These are phyloP conservation scores for Westerdykella aurantiaca DNA, from an alignment of 2,329 filamentous ascomycete genomes.

Conservation along the genomic window DNA sequence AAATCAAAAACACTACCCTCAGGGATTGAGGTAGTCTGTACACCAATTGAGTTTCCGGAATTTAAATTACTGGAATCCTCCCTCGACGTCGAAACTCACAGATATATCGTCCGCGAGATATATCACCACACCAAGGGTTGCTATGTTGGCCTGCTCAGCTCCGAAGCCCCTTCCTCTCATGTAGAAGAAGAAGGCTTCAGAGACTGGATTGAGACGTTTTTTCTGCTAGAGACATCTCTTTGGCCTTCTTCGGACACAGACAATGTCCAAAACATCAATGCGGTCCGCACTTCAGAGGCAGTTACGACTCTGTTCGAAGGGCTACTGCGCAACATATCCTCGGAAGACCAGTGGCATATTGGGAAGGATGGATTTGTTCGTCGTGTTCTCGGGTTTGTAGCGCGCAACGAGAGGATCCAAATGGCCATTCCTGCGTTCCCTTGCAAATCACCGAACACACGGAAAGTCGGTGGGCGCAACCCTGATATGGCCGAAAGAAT, in stretches of 20 bases:
- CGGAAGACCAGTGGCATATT: conserved; percentile 24
- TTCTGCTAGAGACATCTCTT: conserved; percentile 3
- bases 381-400: conserved; percentile 24
- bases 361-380: conserved; percentile 22
- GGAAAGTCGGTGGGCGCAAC: conserved; percentile 49
- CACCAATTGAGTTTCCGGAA: not conserved
- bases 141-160: not conserved
- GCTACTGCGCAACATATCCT: conserved; percentile 23
- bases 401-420: conserved; percentile 21
- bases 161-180: not conserved
- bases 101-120: not conserved
- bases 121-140: not conserved
- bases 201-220: conserved; percentile 4
- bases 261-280: not conserved
- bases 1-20: not conserved
- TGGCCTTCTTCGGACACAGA: not conserved
- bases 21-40: not conserved
- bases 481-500: conserved; percentile 43
- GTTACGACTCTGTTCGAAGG: conserved; percentile 26
- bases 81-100: not conserved
- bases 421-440: conserved; percentile 52
- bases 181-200: not conserved
- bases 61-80: not conserved
- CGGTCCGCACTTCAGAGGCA: conserved; percentile 7
- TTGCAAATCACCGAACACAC: conserved; percentile 55